These are phyloP conservation scores for Gossypium herbaceum DNA, from an alignment of 345 rosid genomes.

Conservation along the genomic window DNA sequence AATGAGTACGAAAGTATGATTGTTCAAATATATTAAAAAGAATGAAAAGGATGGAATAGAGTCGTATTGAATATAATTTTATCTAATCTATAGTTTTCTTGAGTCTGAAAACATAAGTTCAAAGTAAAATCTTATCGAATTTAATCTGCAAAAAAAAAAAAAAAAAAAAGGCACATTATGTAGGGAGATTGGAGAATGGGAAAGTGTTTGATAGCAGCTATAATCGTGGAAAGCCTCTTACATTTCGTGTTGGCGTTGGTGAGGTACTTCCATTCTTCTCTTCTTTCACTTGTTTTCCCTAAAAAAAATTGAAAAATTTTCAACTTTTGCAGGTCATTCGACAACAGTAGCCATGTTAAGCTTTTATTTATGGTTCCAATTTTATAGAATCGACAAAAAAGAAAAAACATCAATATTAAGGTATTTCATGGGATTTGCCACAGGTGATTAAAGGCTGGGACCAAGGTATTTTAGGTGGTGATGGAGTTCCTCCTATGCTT, in stretches of 20 bases:
- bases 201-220: conserved; percentile 91
- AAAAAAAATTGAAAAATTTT: neutral
- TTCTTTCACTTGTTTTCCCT: neutral
- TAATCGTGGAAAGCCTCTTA: conserved; percentile 77
- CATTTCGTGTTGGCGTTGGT: conserved; percentile 78
- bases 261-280: conserved; percentile 45
- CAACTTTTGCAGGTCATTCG: neutral
- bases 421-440: neutral
- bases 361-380: neutral
- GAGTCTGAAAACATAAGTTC: too few relatives aligned
- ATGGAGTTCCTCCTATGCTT: conserved; percentile 88
- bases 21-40: neutral
- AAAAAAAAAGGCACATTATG: conserved; percentile 63
- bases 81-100: too few relatives aligned
- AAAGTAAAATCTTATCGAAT: neutral
- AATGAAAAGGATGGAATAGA: too few relatives aligned
- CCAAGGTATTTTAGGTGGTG: conserved; percentile 76
- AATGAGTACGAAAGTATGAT: neutral
- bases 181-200: conserved; percentile 82
- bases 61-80: too few relatives aligned
- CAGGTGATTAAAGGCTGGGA: conserved; percentile 96
- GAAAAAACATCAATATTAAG: too few relatives aligned
- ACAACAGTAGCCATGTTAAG: neutral
- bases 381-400: neutral
- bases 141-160: neutral